phyloP scores from a whole-genome alignment of 257 asterid species.

The Agastache rugosa region DNA sequence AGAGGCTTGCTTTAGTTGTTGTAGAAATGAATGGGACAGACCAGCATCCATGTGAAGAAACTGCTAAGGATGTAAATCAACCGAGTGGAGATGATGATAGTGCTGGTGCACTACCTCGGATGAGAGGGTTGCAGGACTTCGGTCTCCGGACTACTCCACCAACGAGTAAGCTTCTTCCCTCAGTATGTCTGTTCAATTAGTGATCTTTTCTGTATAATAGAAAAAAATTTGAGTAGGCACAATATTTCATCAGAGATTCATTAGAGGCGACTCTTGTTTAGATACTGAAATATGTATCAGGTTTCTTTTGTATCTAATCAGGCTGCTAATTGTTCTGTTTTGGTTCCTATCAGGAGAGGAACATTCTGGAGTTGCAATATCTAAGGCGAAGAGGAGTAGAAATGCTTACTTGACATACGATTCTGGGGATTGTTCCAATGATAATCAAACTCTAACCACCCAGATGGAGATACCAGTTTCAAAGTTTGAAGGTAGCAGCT shows the following conservation, averaged over 20 bases:
- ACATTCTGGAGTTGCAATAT: slow-evolving; percentile 49
- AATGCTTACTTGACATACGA: slow-evolving; percentile 52
- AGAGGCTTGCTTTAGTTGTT: slow-evolving; percentile 48
- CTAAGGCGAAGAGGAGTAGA: slow-evolving; percentile 62
- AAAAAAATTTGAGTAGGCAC: slow-evolving; percentile 37
- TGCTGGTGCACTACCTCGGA: slow-evolving; percentile 62
- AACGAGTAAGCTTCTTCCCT: slow-evolving; percentile 49
- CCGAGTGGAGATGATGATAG: slow-evolving; percentile 66
- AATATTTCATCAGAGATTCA: slow-evolving; percentile 46
- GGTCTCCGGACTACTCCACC: slow-evolving; percentile 71
- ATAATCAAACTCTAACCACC: slow-evolving; percentile 48
- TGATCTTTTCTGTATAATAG: slow-evolving; percentile 34
- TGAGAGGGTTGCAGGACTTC: slow-evolving; percentile 90
- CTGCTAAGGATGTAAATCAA: slow-evolving; percentile 54
- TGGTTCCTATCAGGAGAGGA: slow-evolving; percentile 62
- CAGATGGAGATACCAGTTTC: slow-evolving; percentile 57
- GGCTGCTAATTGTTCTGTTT: slow-evolving; percentile 46
- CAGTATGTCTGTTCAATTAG: slow-evolving; percentile 36
- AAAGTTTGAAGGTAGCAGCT: slow-evolving; percentile 55
- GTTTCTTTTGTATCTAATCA: slow-evolving; percentile 42
- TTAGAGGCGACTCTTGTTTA: slow-evolving; percentile 43
- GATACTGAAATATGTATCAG: slow-evolving; percentile 45
- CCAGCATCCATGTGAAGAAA: slow-evolving; percentile 42
- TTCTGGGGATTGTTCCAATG: slow-evolving; percentile 56
- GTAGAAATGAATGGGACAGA: slow-evolving; percentile 52